Percentiles rank a stretch among this genome's conserved stretches.
These are phyloP conservation scores for Penstemon barbatus DNA, from an alignment of 257 asterid genomes.

Conservation along the genomic window DNA sequence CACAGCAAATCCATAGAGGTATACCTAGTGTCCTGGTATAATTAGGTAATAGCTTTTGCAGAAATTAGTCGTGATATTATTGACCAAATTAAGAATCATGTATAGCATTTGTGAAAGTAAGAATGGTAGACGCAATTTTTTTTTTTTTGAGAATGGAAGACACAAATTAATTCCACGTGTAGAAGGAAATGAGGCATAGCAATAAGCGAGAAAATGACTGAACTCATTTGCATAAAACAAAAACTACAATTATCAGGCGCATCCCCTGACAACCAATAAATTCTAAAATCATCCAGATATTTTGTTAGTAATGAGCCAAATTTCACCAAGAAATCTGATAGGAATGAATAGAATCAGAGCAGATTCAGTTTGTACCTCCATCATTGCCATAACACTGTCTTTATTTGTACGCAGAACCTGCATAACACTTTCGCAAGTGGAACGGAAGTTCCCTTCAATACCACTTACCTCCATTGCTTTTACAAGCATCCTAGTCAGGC, in stretches of 20 bases:
- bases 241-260: not conserved
- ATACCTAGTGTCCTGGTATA: not conserved
- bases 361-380: constrained; percentile 70
- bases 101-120: not conserved
- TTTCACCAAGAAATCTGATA: constrained; percentile 10
- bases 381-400: constrained; percentile 99
- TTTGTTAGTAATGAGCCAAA: not conserved
- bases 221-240: not conserved
- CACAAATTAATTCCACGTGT: not conserved
- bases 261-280: constrained; percentile 12
- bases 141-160: too few relatives aligned
- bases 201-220: not conserved
- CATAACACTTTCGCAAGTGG: constrained; percentile 97
- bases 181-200: not conserved
- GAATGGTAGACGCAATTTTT: not conserved
- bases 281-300: not conserved
- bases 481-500: constrained; percentile 98
- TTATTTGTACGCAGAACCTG: constrained; percentile 92
- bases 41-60: not conserved
- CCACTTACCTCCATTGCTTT: constrained; percentile 99
- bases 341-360: not conserved
- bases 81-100: not conserved
- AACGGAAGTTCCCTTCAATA: constrained; percentile 95
- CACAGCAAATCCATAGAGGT: not conserved
- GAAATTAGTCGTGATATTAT: not conserved